Base-by-base conservation (phyloP, 2,329 filamentous ascomycete genomes). In the Corynespora cassiicola region DNA sequence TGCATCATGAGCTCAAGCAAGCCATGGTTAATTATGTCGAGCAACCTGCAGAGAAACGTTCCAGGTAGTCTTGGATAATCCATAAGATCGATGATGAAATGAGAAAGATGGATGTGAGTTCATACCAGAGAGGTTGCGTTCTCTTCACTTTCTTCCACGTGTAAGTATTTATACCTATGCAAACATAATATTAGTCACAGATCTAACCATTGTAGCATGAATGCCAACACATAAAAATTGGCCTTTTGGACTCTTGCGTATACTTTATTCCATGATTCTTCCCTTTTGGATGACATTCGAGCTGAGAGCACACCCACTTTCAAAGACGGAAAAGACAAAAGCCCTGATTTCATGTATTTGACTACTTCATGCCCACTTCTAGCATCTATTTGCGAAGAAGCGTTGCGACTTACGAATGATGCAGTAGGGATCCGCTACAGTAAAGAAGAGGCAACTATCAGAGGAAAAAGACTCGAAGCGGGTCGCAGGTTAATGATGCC, bases 401-500 rank as follows among this genome's bases (percentile, higher is more conserved):
- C 23, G 7, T 24, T 39, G 6, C 36, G 23, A 7, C 36, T 39
- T 14, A 39, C 36, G 11, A 27, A 15, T n/a, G n/a, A n/a, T n/a
- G n/a, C n/a, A n/a, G n/a, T n/a, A n/a, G n/a, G n/a, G n/a, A n/a
- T 19, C 10, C 28, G 28, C 12, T 18, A 7, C 11, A 17, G 19
- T 6, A 27, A 8, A 16, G 19, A 26, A 29, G 22, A 26, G 16
- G 29, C 21, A 10, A 22, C 17, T 10, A 41, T 45, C 18, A 33
- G 33, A 15, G 29, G 27, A 3, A 37, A 33, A 12, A 33, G 5
- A 10, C 24, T 42, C 10, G 22, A 22, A 5, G 18, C 25, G n/a
- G 33, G 33, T 16, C 22, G 29, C 6, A 25, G 23, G 11, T 11
- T 45, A 2, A n/a, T 45, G 12, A 38, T 45, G 25, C 32, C 42